Conservation (phyloP, 1,284 basidiomycete species). For the Ceratobasidium sp. region DNA sequence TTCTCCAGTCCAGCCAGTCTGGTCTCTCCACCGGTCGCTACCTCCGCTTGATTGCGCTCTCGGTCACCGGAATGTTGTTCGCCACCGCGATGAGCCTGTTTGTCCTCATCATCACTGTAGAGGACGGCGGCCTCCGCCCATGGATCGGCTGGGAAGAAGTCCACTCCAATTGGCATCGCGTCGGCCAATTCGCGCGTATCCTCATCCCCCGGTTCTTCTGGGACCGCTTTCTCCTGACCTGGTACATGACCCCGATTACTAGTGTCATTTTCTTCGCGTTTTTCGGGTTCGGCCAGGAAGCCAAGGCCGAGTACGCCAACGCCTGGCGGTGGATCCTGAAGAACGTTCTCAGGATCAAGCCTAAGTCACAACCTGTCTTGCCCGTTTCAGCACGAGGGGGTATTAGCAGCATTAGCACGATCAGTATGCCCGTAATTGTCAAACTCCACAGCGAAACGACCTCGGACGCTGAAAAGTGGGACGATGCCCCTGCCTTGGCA, state of each 20-base stretch:
- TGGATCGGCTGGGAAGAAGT: slow-evolving; percentile 55
- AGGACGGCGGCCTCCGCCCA: slow-evolving; percentile 47
- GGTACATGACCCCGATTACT: slow-evolving; percentile 51
- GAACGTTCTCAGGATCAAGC: slow-evolving; percentile 25
- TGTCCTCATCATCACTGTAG: slow-evolving; percentile 42
- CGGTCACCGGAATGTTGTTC: slow-evolving; percentile 58
- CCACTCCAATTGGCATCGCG: slow-evolving; percentile 51
- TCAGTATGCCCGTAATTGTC: slow-evolving; percentile 16
- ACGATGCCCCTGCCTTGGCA: slow-evolving; percentile 15
- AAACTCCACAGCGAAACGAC: slow-evolving; percentile 37
- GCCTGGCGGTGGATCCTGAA: slow-evolving; percentile 42
- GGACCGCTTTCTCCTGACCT: slow-evolving; percentile 39
- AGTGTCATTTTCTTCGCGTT: slow-evolving; percentile 56
- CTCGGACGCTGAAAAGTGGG: slow-evolving; percentile 23
- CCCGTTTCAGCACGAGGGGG: slow-evolving; percentile 10
- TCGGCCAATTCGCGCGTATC: slow-evolving; percentile 47
- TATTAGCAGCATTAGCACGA: slow-evolving; percentile 11
- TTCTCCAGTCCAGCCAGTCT: slow-evolving; percentile 52
- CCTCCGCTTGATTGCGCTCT: slow-evolving; percentile 65
- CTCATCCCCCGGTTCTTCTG: slow-evolving; percentile 36
- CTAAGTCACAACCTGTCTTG: slow-evolving; percentile 18
- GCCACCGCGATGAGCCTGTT: slow-evolving; percentile 50
- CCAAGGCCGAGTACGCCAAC: slow-evolving; percentile 52
- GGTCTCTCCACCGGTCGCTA: slow-evolving; percentile 63
- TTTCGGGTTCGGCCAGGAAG: slow-evolving; percentile 57